Percentiles rank a stretch among this genome's conserved stretches.
Evolutionary conservation across 495 filamentous ascomycete species (phyloP).

Genomic region (Neurospora hispaniola): DNA sequence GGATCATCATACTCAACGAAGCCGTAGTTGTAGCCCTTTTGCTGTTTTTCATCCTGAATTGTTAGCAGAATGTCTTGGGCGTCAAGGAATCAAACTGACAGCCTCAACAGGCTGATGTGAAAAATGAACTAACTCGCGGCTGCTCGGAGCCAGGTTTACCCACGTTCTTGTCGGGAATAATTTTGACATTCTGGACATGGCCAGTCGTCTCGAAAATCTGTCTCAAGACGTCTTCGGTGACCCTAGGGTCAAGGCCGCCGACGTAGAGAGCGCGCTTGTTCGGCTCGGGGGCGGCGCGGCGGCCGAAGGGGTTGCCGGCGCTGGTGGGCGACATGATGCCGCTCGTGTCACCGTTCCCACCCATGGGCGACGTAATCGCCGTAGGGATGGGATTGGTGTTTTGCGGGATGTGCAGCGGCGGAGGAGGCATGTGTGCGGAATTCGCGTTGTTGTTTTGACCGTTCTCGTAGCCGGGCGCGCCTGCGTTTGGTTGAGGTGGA

Average conservation of each 20-base stretch:
- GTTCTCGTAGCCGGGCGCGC: conserved; percentile 60
- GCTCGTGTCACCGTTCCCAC: conserved; percentile 45
- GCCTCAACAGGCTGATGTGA: neutral
- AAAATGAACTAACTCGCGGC: neutral
- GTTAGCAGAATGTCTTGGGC: neutral
- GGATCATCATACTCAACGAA: conserved; percentile 99
- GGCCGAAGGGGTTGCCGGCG: conserved; percentile 61
- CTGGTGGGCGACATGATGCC: conserved; percentile 75
- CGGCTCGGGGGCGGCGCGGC: conserved; percentile 90
- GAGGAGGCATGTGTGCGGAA: conserved; percentile 83
- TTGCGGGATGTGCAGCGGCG: conserved; percentile 87
- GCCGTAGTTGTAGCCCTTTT: conserved; percentile 97
- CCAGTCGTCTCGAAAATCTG: conserved; percentile 99
- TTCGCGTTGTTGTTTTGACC: conserved; percentile 58
- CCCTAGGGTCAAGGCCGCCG: conserved; percentile 85
- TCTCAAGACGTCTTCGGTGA: conserved; percentile 91
- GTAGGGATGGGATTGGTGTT: conserved; percentile 95
- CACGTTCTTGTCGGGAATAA: conserved; percentile 98
- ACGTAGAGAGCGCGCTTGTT: conserved; percentile 98
- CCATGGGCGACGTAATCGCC: conserved; percentile 82
- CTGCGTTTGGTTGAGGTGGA: conserved; percentile 54
- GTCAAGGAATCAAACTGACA: neutral
- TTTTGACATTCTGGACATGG: conserved; percentile 97
- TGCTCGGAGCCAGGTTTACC: conserved; percentile 25
- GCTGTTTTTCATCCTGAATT: conserved; percentile 31